phyloP scores from a whole-genome alignment of 140 eudicot species.

The Oenanthe javanica region DNA sequence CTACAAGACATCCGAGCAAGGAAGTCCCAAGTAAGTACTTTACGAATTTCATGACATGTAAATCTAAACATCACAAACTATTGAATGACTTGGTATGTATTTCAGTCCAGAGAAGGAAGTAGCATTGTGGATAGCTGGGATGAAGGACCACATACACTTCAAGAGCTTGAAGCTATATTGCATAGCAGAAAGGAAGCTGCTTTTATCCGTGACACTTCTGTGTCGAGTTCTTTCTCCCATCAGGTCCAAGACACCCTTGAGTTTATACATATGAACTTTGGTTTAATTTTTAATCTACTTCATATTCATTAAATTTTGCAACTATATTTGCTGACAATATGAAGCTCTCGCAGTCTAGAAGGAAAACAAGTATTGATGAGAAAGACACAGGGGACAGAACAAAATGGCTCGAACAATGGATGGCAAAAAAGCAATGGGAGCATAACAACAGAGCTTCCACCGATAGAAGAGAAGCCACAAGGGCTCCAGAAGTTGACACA shows the following conservation, averaged over 20 bases:
- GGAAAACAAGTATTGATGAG: conserved; percentile 32
- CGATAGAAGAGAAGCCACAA: conserved; percentile 47
- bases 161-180: conserved; percentile 64
- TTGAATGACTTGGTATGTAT: neutral
- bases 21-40: conserved; percentile 46
- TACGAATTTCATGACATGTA: neutral
- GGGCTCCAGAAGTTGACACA: conserved; percentile 58
- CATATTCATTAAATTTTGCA: neutral
- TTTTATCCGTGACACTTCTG: conserved; percentile 30
- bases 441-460: conserved; percentile 43
- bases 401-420: conserved; percentile 57
- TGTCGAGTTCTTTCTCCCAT: conserved; percentile 49
- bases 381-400: conserved; percentile 40
- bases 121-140: conserved; percentile 51
- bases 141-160: conserved; percentile 55
- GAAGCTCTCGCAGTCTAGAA: conserved; percentile 26
- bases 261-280: neutral
- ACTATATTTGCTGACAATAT: neutral
- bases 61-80: too few relatives aligned
- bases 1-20: conserved; percentile 51
- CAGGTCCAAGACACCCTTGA: conserved; percentile 28
- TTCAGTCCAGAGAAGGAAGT: conserved; percentile 62
- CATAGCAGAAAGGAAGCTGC: conserved; percentile 59
- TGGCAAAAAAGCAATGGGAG: conserved; percentile 62
- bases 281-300: neutral